A percentile compares a stretch with the other conserved stretches of the same genome.
phyloP scores from a whole-genome alignment of 2,329 filamentous ascomycete species.

The Dothistroma pini region DNA sequence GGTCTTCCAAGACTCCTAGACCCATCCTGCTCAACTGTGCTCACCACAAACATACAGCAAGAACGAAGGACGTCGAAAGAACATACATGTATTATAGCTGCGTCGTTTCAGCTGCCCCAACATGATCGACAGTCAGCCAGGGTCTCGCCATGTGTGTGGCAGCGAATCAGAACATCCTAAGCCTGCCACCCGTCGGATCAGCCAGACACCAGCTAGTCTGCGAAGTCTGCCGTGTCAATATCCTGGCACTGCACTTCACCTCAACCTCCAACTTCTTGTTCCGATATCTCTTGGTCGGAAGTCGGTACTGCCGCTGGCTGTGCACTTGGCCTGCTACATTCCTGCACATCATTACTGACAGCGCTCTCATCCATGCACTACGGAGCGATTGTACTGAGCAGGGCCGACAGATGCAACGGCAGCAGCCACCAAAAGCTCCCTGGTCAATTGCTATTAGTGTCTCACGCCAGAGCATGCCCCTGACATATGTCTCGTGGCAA shows the following conservation, averaged over 20 bases:
- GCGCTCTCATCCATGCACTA: not conserved
- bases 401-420: not conserved
- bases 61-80: not conserved
- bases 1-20: conserved; percentile 22
- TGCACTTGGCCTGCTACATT: too few species aligned
- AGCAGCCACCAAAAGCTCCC: not conserved
- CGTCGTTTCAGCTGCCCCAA: not conserved
- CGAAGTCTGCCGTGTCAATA: not conserved
- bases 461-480: not conserved
- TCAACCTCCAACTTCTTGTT: not conserved
- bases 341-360: not conserved
- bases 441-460: not conserved
- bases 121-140: not conserved
- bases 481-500: not conserved
- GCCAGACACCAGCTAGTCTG: not conserved
- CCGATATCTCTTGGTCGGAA: not conserved
- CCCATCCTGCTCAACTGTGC: conserved; percentile 14
- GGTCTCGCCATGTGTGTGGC: not conserved
- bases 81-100: too few species aligned
- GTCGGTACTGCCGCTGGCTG: too few species aligned
- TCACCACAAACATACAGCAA: not conserved
- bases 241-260: not conserved
- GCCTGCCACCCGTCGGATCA: too few species aligned
- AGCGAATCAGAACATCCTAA: not conserved
- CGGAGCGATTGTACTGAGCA: not conserved